These are phyloP conservation scores for Ogataea trehaloabstinens DNA, from an alignment of 805 yeast species.

Conservation along the genomic window DNA sequence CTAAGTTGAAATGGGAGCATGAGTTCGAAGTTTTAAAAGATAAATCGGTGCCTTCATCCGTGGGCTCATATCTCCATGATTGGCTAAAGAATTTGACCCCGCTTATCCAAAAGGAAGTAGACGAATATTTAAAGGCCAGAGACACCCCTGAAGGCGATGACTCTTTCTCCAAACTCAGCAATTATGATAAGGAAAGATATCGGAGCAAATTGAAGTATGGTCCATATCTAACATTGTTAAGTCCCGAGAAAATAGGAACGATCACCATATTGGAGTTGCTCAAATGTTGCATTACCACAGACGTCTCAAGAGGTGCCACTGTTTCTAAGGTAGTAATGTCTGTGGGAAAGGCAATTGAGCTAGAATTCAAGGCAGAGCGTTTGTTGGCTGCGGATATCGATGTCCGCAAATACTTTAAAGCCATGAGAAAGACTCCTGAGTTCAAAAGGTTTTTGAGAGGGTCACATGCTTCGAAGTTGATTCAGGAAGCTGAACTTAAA, in stretches of 20 bases:
- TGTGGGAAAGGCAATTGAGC: conserved; percentile 81
- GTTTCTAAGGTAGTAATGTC: conserved; percentile 78
- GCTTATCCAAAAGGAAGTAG: conserved; percentile 62
- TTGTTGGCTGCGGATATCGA: conserved; percentile 56
- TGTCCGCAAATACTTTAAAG: conserved; percentile 49
- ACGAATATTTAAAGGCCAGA: conserved; percentile 48
- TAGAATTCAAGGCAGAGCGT: conserved; percentile 75
- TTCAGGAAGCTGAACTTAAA: conserved; percentile 25
- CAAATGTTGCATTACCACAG: conserved; percentile 71
- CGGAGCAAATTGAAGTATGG: conserved; percentile 57
- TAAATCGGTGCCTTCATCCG: conserved; percentile 48
- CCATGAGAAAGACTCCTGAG: conserved; percentile 45
- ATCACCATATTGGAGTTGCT: conserved; percentile 81
- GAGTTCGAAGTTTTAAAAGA: conserved; percentile 55
- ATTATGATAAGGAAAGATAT: conserved; percentile 21
- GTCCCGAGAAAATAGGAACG: conserved; percentile 78
- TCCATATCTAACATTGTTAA: conserved; percentile 70
- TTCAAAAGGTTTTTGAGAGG: conserved; percentile 40
- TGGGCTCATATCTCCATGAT: conserved; percentile 74
- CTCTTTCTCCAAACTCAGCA: conserved; percentile 14
- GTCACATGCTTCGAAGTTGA: conserved; percentile 25
- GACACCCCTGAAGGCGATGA: conserved; percentile 26
- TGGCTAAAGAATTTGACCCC: conserved; percentile 83
- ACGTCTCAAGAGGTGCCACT: conserved; percentile 76
- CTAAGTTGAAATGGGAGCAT: conserved; percentile 84